phyloP scores from a whole-genome alignment of 352 stramenopile species.

The Hyaloperonospora arabidopsidis region DNA sequence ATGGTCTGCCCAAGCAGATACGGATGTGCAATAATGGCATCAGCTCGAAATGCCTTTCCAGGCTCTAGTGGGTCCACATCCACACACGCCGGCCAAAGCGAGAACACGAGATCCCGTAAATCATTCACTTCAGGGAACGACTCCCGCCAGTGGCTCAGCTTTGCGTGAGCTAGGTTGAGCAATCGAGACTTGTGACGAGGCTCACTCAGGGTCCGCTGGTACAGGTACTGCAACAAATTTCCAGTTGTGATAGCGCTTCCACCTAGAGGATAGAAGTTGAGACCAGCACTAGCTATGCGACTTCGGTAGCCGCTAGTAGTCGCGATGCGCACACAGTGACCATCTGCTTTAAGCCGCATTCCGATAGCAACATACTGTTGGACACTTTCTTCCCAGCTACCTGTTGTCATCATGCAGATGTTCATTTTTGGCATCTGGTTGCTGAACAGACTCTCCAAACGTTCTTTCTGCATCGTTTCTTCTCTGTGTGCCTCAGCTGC shows the following conservation, averaged over 20 bases:
- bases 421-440: constrained; percentile 50
- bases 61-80: constrained; percentile 36
- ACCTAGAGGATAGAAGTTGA: constrained; percentile 68
- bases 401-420: constrained; percentile 62
- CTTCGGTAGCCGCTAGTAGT: constrained; percentile 71
- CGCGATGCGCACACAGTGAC: constrained; percentile 87
- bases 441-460: constrained; percentile 17
- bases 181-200: constrained; percentile 32
- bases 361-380: constrained; percentile 74
- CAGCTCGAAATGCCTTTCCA: constrained; percentile 47
- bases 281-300: constrained; percentile 44
- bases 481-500: constrained; percentile 18
- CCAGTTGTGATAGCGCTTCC: constrained; percentile 38
- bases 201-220: constrained; percentile 31
- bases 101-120: constrained; percentile 46
- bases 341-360: constrained; percentile 56
- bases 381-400: constrained; percentile 60
- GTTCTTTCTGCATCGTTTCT: constrained; percentile 22
- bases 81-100: constrained; percentile 50
- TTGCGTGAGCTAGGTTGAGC: constrained; percentile 25
- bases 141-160: constrained; percentile 27
- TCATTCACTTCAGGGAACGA: constrained; percentile 42
- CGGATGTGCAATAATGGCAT: constrained; percentile 63
- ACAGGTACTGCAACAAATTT: constrained; percentile 41
- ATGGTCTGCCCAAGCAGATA: constrained; percentile 52